These are phyloP conservation scores for Phytophthora uliginosa DNA, from an alignment of 352 stramenopile genomes.

Conservation along the genomic window DNA sequence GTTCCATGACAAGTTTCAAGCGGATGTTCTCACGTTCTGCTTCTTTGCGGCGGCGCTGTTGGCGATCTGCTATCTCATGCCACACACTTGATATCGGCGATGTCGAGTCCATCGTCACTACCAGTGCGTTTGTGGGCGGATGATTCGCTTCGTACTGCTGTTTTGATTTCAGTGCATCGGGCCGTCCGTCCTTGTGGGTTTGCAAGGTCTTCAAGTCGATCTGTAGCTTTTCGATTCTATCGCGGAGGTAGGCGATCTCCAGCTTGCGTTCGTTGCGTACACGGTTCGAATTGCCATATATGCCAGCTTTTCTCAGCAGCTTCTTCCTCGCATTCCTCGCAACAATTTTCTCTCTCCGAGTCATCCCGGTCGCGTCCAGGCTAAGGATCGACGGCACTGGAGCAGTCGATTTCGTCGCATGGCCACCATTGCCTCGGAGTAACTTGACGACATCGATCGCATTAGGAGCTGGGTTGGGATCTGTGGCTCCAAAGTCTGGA, in stretches of 20 bases:
- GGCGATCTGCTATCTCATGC: constrained; percentile 28
- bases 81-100: constrained; percentile 29
- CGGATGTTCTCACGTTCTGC: constrained; percentile 45
- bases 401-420: constrained; percentile 2
- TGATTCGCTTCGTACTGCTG: neutral
- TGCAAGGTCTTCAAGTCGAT: constrained; percentile 39
- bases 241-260: constrained; percentile 54
- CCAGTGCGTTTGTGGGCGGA: neutral
- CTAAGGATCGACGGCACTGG: constrained; percentile 18
- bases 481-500: neutral
- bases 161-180: neutral
- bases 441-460: neutral
- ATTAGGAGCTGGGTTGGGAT: neutral
- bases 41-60: constrained; percentile 29
- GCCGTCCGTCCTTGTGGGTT: constrained; percentile 2
- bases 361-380: constrained; percentile 19
- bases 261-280: constrained; percentile 43
- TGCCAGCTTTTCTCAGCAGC: constrained; percentile 20
- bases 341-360: constrained; percentile 23
- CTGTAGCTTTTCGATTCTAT: constrained; percentile 42
- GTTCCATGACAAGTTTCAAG: constrained; percentile 47
- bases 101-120: neutral
- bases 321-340: constrained; percentile 37
- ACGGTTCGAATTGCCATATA: constrained; percentile 35
- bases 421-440: neutral